Evolutionary conservation across 2,329 filamentous ascomycete species (phyloP).

Genomic region (Chaetomium olivaceum): DNA sequence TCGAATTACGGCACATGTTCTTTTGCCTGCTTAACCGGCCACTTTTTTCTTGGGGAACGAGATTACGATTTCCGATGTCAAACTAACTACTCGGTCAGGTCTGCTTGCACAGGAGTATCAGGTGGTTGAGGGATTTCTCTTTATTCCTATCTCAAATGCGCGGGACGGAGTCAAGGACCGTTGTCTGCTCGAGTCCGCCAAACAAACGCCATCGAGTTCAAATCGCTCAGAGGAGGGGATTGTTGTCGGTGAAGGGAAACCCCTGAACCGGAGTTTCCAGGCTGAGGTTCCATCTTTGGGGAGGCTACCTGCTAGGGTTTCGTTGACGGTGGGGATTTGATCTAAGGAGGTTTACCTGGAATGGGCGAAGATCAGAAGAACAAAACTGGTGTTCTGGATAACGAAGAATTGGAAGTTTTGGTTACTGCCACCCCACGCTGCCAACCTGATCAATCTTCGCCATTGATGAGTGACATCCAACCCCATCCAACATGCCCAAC

Average conservation of each 20-base stretch:
- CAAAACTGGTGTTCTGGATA: conserved; percentile 17
- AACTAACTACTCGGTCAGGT: not conserved
- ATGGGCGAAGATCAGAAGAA: not conserved
- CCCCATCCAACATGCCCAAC: not conserved
- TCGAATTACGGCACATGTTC: conserved; percentile 29
- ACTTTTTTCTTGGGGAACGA: conserved; percentile 16
- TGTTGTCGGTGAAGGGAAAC: not conserved
- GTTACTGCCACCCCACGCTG: not conserved
- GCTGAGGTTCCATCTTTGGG: not conserved
- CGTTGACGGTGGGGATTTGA: not conserved
- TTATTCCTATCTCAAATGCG: not conserved
- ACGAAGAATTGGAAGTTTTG: conserved; percentile 3
- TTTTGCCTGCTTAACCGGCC: conserved; percentile 24
- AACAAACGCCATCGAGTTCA: not conserved
- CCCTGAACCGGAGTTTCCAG: not conserved
- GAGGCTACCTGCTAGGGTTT: not conserved
- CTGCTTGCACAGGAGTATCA: conserved; percentile 12
- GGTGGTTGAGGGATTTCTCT: conserved; percentile 6
- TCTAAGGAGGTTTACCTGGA: not conserved
- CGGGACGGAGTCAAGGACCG: conserved; percentile 15
- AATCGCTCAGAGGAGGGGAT: not conserved
- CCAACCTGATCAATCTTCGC: not conserved
- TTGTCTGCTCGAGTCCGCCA: not conserved
- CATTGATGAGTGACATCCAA: not conserved
- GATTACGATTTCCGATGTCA: conserved; percentile 13